These are phyloP conservation scores for Sphagnum contortum DNA, from an alignment of 225 moss, liverwort and hornwort species.

Conservation along the genomic window DNA sequence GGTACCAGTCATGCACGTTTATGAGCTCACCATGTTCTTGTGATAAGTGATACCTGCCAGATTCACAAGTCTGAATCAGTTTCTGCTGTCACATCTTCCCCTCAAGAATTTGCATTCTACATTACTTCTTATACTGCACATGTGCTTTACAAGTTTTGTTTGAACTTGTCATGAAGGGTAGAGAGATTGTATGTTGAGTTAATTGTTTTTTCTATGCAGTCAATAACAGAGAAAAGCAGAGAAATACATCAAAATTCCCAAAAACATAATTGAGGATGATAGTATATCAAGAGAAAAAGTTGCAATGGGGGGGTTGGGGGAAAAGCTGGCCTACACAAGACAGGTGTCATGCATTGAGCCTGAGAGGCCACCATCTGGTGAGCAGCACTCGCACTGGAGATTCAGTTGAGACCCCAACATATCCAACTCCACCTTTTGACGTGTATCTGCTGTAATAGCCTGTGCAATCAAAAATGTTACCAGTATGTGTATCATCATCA, in stretches of 20 bases:
- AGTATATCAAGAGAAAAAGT: too few relatives aligned
- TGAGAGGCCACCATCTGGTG: conserved; percentile 46
- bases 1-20: conserved; percentile 86
- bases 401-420: conserved; percentile 57
- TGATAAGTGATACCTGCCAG: conserved; percentile 46
- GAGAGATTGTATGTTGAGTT: too few relatives aligned
- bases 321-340: conserved; percentile 47
- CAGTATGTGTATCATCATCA: too few relatives aligned
- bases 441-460: conserved; percentile 76
- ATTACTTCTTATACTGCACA: too few relatives aligned
- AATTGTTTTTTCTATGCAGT: too few relatives aligned
- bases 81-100: background rate
- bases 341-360: conserved; percentile 77
- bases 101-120: too few relatives aligned
- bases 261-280: too few relatives aligned
- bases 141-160: too few relatives aligned
- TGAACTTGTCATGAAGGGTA: too few relatives aligned
- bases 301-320: background rate
- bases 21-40: conserved; percentile 80
- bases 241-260: too few relatives aligned
- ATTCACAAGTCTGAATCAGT: background rate
- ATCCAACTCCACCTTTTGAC: conserved; percentile 78
- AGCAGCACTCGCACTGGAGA: conserved; percentile 86
- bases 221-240: too few relatives aligned
- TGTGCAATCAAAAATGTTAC: conserved; percentile 8